Percentiles rank a stretch among this genome's conserved stretches.
phyloP scores from a whole-genome alignment of 1,284 basidiomycete genomes.

The Xanthoconium separans region DNA sequence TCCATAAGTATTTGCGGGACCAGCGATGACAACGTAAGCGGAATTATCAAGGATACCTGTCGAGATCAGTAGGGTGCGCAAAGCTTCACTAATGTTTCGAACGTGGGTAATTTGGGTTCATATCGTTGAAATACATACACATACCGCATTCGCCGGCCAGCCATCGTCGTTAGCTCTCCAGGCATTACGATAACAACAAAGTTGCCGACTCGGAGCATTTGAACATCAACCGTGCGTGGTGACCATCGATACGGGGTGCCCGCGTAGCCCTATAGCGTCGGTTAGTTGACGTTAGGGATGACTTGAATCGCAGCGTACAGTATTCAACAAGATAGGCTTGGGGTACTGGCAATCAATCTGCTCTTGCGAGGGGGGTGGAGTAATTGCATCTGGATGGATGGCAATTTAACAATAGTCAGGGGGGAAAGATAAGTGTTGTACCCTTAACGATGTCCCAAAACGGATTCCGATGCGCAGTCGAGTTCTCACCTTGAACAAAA shows the following conservation, averaged over 20 bases:
- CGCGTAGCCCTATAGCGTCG: slow-evolving; percentile 51
- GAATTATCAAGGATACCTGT: slow-evolving; percentile 59
- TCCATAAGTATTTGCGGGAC: slow-evolving; percentile 78
- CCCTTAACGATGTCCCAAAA: slow-evolving; percentile 83
- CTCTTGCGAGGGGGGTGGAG: slow-evolving; percentile 55
- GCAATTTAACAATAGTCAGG: background rate
- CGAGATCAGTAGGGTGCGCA: slow-evolving; percentile 63
- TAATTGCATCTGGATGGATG: slow-evolving; percentile 39
- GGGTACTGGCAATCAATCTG: slow-evolving; percentile 75
- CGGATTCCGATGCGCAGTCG: slow-evolving; percentile 63
- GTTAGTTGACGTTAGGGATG: background rate
- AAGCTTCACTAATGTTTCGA: slow-evolving; percentile 46
- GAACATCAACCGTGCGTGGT: slow-evolving; percentile 73
- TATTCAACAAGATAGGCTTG: slow-evolving; percentile 80
- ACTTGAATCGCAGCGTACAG: slow-evolving; percentile 21
- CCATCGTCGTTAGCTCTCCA: slow-evolving; percentile 65
- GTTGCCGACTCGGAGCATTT: slow-evolving; percentile 79
- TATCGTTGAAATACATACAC: slow-evolving; percentile 2
- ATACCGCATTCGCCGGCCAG: slow-evolving; percentile 57
- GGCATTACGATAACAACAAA: slow-evolving; percentile 78
- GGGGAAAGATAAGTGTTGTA: slow-evolving; percentile 21
- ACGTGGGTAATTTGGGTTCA: background rate
- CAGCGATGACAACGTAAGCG: slow-evolving; percentile 74
- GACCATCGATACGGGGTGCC: slow-evolving; percentile 75
- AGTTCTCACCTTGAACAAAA: slow-evolving; percentile 77